Base-by-base conservation (phyloP, 345 rosid species). In the Cardamine chenopodiifolia region DNA sequence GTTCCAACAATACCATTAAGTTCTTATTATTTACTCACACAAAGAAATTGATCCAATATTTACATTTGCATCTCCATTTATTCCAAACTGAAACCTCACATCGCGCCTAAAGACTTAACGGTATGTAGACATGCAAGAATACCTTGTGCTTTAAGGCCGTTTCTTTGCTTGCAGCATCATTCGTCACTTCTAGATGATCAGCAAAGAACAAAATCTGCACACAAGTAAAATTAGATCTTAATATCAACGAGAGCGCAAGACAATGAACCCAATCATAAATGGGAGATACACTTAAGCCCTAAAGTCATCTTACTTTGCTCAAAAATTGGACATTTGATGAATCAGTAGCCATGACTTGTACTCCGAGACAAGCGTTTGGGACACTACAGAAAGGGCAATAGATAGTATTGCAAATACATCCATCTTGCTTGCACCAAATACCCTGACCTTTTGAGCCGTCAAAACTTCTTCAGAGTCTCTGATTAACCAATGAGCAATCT, bases 401-500 rank as follows among this genome's bases (percentile, higher is more conserved):
- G 55, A 91, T 78, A 35, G 84, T 83, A 67, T 78, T 86, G 86
- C 84, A 93, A 66, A 91, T 97, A 78, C 97, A 94, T 19, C 97
- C 97, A 81, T 94, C 98, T 82, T 91, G 86, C 79, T 88, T 79
- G 40, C 81, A 80, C 98, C 96, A 94, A 66, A 87, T 74, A 59
- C 93, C 91, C 67, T 72, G 78, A 35, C 80, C 82, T 32, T 63
- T 68, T 31, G 72, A 70, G 73, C 80, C 85, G 71, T 62, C 78
- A 73, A 42, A 25, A 45, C 69, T 83, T 55, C 45, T 70, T 77
- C 68, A 75, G 50, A 91, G 82, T 64, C 76, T 81, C 57, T 78
- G 90, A 81, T 90, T 73, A 66, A 94, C 86, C 26, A 84, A 80
- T 37, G 89, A 82, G 71, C 70, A 57, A 44, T 94, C 91, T 8